Conservation (phyloP, 2,329 filamentous ascomycete species). For the Ambrosiella cleistominuta region DNA sequence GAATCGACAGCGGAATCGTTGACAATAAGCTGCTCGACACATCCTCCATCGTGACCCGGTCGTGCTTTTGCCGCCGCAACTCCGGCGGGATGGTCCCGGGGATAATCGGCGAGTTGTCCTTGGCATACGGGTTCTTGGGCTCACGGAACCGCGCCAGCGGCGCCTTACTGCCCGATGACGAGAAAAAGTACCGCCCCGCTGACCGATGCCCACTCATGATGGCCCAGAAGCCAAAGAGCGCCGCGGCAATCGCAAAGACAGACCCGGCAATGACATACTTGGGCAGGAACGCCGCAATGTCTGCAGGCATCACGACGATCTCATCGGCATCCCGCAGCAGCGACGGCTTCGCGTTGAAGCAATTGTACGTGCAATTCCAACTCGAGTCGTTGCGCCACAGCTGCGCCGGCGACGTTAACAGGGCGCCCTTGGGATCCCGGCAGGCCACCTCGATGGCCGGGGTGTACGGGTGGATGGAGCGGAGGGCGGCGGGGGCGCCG, state of each 20-base stretch:
- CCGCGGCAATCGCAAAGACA: constrained; percentile 7
- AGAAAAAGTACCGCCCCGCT: constrained; percentile 12
- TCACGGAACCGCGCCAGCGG: constrained; percentile 8
- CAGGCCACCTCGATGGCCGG: constrained; percentile 10
- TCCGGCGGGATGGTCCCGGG: constrained; percentile 12
- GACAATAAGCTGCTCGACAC: neutral
- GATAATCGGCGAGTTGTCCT: constrained; percentile 11
- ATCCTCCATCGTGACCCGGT: neutral
- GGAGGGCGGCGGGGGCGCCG: constrained; percentile 10
- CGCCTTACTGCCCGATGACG: neutral
- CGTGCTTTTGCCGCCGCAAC: constrained; percentile 5
- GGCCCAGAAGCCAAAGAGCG: constrained; percentile 9
- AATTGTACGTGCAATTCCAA: constrained; percentile 12
- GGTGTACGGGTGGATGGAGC: constrained; percentile 10
- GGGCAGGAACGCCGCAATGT: constrained; percentile 10
- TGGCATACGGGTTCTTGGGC: constrained; percentile 7
- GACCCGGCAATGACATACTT: constrained; percentile 11
- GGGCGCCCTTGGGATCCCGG: constrained; percentile 5
- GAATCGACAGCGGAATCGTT: constrained; percentile 10
- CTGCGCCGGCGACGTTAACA: constrained; percentile 9
- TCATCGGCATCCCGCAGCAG: constrained; percentile 9
- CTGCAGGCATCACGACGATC: constrained; percentile 8
- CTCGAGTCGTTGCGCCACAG: constrained; percentile 12
- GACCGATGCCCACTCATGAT: constrained; percentile 11
- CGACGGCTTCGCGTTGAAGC: constrained; percentile 7